Conservation (phyloP, 2,329 filamentous ascomycete genomes). For the Coniella vitis region DNA sequence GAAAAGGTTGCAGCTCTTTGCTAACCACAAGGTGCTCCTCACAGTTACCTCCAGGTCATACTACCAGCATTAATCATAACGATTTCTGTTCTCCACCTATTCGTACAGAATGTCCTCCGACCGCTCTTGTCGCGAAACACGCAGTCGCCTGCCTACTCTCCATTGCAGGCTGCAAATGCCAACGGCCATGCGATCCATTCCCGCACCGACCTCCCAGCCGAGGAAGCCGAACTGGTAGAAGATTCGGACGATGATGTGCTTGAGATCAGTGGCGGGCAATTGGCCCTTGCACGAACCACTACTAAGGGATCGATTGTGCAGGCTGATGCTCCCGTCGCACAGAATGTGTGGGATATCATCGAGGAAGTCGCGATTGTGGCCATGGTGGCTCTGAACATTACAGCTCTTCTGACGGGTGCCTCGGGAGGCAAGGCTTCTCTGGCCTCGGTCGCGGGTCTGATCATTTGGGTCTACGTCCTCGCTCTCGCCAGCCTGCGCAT, state of each 20-base stretch:
- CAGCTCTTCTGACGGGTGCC: conserved; percentile 53
- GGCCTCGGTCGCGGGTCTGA: conserved; percentile 59
- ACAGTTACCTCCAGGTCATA: conserved; percentile 71
- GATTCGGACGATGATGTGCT: conserved; percentile 54
- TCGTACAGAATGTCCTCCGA: conserved; percentile 49
- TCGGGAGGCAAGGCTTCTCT: conserved; percentile 52
- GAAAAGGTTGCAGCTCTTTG: not conserved
- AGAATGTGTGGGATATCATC: conserved; percentile 61
- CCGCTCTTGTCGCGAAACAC: conserved; percentile 44
- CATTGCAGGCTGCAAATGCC: conserved; percentile 36
- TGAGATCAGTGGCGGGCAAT: conserved; percentile 47
- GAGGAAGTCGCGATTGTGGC: conserved; percentile 71
- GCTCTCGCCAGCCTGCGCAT: conserved; percentile 67
- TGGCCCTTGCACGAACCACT: conserved; percentile 52
- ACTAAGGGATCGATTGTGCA: conserved; percentile 61
- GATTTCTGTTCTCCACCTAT: conserved; percentile 62
- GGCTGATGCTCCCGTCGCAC: conserved; percentile 68
- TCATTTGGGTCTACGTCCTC: conserved; percentile 76
- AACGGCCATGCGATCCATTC: conserved; percentile 31
- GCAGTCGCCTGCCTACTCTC: conserved; percentile 44
- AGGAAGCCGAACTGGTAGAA: conserved; percentile 26
- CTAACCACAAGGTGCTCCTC: conserved; percentile 3
- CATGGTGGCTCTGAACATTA: conserved; percentile 62
- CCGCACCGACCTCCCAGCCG: conserved; percentile 47
- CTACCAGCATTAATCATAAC: conserved; percentile 67